Percentiles rank a stretch among this genome's conserved stretches.
Evolutionary conservation across 2,329 filamentous ascomycete genomes (phyloP).

Genomic region (Talaromyces sp.): DNA sequence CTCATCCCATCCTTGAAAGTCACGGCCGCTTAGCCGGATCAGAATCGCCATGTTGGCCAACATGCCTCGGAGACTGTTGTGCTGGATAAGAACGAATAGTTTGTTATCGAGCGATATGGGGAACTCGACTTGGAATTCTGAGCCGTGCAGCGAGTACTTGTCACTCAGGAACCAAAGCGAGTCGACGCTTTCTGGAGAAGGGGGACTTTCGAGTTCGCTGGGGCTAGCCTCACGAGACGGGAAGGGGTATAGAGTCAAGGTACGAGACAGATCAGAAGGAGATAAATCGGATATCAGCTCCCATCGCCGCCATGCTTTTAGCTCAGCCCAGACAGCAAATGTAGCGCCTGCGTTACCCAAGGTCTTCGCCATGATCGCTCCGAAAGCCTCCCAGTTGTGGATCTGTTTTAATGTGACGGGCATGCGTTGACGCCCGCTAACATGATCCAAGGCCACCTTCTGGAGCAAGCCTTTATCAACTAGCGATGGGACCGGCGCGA

Average conservation of each 20-base stretch:
- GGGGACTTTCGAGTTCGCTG: background rate
- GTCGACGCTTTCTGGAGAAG: background rate
- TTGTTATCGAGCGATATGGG: conserved; percentile 13
- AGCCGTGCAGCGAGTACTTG: conserved; percentile 8
- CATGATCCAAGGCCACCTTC: conserved; percentile 8
- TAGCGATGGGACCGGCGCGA: background rate
- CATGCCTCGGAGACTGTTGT: conserved; percentile 15
- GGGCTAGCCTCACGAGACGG: background rate
- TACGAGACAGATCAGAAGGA: background rate
- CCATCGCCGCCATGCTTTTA: conserved; percentile 13
- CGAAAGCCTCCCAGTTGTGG: conserved; percentile 10
- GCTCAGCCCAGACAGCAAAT: conserved; percentile 13
- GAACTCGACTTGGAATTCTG: conserved; percentile 8
- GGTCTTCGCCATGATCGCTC: conserved; percentile 1
- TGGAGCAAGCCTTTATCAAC: background rate
- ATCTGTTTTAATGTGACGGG: conserved; percentile 11
- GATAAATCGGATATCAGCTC: conserved; percentile 4
- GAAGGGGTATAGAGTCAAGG: background rate
- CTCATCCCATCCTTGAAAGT: conserved; percentile 16
- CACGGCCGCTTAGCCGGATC: conserved; percentile 9
- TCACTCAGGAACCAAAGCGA: background rate
- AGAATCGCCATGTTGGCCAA: conserved; percentile 16
- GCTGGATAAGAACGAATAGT: conserved; percentile 13
- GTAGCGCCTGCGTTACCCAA: conserved; percentile 6
- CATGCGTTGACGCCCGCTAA: conserved; percentile 17